Conservation (phyloP, 495 filamentous ascomycete species). For the Cercophora samala region DNA sequence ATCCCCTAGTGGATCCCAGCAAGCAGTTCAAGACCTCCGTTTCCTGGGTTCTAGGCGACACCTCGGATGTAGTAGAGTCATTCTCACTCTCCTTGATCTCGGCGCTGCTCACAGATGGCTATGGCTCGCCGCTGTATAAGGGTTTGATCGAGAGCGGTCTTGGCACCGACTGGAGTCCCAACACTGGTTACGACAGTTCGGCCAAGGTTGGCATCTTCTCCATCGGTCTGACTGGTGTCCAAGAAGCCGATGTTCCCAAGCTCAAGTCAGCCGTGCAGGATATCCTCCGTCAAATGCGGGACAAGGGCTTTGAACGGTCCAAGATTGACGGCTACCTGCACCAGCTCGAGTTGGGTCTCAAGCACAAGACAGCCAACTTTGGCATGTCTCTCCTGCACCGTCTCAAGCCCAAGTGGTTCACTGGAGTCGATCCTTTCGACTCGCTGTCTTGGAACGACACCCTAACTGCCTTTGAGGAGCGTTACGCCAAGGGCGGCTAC, state of each 20-base stretch:
- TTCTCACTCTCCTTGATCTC: slow-evolving; percentile 82
- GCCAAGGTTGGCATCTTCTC: slow-evolving; percentile 79
- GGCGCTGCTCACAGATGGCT: slow-evolving; percentile 82
- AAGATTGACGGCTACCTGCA: slow-evolving; percentile 94
- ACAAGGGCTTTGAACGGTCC: slow-evolving; percentile 75
- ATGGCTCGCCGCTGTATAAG: slow-evolving; percentile 89
- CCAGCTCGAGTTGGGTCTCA: slow-evolving; percentile 82
- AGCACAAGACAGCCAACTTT: slow-evolving; percentile 93
- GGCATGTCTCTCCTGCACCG: slow-evolving; percentile 87
- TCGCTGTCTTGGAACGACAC: slow-evolving; percentile 86
- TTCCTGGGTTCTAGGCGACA: slow-evolving; percentile 86
- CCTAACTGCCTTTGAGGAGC: slow-evolving; percentile 70
- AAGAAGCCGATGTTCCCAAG: slow-evolving; percentile 69
- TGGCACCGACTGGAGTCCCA: slow-evolving; percentile 89
- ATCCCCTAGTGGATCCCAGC: slow-evolving; percentile 78
- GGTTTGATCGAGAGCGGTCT: slow-evolving; percentile 88
- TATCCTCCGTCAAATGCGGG: slow-evolving; percentile 60
- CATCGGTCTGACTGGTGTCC: slow-evolving; percentile 82
- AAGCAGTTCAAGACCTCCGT: slow-evolving; percentile 90
- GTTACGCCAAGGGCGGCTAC: slow-evolving; percentile 68
- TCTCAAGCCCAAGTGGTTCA: slow-evolving; percentile 88
- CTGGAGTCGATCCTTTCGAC: slow-evolving; percentile 87
- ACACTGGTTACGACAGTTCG: slow-evolving; percentile 82
- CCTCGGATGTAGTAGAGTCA: slow-evolving; percentile 74
- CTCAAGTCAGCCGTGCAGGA: slow-evolving; percentile 69